Evolutionary conservation across 139 green algal species (phyloP).

Genomic region (Tetradesmus lagerheimii): DNA sequence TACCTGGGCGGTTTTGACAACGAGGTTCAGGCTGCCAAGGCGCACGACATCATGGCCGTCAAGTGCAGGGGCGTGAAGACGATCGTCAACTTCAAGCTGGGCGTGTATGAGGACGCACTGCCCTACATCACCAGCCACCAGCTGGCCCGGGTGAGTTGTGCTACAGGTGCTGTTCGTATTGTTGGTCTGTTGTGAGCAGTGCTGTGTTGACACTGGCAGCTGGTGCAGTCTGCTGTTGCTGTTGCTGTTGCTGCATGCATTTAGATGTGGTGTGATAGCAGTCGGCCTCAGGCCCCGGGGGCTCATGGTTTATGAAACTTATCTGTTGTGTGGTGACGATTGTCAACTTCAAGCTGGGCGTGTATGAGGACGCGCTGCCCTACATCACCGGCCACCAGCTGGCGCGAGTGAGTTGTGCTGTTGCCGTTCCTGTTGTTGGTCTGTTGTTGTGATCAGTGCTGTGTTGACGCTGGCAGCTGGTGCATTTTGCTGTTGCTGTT

Average conservation of each 20-base stretch:
- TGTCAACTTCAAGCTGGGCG: conserved; percentile 41
- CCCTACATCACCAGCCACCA: neutral
- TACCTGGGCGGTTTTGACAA: conserved; percentile 63
- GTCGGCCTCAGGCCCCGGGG: too few species aligned
- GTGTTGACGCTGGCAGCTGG: too few species aligned
- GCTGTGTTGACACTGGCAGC: too few species aligned
- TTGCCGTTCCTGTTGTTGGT: too few species aligned
- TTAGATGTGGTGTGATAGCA: neutral
- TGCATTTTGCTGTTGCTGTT: neutral
- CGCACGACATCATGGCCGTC: conserved; percentile 61
- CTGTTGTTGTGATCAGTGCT: too few species aligned
- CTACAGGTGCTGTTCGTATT: too few species aligned
- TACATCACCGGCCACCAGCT: neutral
- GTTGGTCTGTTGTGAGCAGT: too few species aligned
- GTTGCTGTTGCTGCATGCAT: neutral
- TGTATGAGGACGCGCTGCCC: conserved; percentile 29
- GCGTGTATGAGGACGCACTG: conserved; percentile 40
- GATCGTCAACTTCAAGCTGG: conserved; percentile 47
- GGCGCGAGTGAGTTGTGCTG: neutral
- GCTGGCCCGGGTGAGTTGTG: conserved; percentile 1
- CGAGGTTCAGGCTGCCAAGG: conserved; percentile 54
- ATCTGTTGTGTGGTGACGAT: too few species aligned
- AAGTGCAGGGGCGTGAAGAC: conserved; percentile 46
- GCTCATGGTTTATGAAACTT: too few species aligned
- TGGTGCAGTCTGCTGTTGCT: neutral